These are phyloP conservation scores for Phaeosphaeriaceae sp. DNA, from an alignment of 2,329 filamentous ascomycete genomes.

Conservation along the genomic window DNA sequence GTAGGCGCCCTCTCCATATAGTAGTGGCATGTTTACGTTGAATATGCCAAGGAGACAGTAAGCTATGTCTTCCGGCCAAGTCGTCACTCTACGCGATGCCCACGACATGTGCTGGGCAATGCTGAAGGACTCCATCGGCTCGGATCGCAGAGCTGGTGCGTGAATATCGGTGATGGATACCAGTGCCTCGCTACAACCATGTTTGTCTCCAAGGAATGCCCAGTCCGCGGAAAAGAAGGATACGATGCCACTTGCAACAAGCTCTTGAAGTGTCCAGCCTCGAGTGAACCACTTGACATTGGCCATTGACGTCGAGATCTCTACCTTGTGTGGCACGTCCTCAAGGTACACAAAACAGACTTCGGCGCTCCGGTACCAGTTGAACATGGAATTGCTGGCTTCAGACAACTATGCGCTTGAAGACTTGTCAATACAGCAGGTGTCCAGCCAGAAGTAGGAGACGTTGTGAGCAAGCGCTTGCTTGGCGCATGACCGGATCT, in stretches of 20 bases:
- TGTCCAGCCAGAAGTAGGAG: slow-evolving; percentile 6
- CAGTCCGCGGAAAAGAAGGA: slow-evolving; percentile 3
- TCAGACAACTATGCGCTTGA: not conserved
- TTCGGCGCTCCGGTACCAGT: slow-evolving; percentile 4
- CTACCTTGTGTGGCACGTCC: not conserved
- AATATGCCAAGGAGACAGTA: slow-evolving; percentile 40
- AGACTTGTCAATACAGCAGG: slow-evolving; percentile 11
- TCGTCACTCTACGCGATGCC: slow-evolving; percentile 9
- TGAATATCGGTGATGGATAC: too few species aligned
- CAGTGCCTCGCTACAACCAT: too few species aligned
- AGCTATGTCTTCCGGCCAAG: slow-evolving; percentile 32
- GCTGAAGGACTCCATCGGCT: too few species aligned
- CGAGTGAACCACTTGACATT: slow-evolving; percentile 6
- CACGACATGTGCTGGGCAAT: too few species aligned
- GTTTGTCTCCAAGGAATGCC: not conserved
- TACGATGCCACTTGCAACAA: slow-evolving; percentile 2
- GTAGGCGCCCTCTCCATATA: slow-evolving; percentile 28
- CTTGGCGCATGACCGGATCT: slow-evolving; percentile 10
- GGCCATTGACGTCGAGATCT: not conserved
- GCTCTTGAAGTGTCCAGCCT: slow-evolving; percentile 12
- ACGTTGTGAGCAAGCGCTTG: slow-evolving; percentile 6
- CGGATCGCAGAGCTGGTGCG: too few species aligned
- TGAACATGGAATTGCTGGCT: slow-evolving; percentile 14
- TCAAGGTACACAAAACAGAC: slow-evolving; percentile 5
- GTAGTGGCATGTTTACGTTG: slow-evolving; percentile 29